A percentile compares a stretch with the other conserved stretches of the same genome.
These are phyloP conservation scores for Leccinum boreale DNA, from an alignment of 768 basidiomycete species.

Conservation along the genomic window DNA sequence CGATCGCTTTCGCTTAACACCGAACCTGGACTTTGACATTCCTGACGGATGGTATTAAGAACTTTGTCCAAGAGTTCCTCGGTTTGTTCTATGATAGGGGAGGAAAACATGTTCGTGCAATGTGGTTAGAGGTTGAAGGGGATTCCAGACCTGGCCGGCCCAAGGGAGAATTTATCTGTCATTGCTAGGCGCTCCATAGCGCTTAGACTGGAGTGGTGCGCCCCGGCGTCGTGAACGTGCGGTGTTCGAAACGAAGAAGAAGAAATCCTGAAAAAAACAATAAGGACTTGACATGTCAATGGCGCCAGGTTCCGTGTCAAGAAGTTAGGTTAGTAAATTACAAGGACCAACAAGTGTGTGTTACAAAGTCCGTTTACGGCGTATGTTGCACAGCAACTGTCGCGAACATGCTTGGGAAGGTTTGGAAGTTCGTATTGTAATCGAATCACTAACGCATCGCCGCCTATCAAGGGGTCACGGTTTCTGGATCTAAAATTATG, in stretches of 20 bases:
- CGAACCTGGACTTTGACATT: neutral
- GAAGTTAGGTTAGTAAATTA: too few species aligned
- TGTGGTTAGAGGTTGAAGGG: neutral
- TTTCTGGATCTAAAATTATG: too few species aligned
- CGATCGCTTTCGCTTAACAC: slow-evolving; percentile 6
- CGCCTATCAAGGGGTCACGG: too few species aligned
- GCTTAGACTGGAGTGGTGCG: neutral
- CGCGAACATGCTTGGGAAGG: too few species aligned
- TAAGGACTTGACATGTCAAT: neutral
- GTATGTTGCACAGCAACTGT: too few species aligned
- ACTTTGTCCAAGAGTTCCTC: neutral
- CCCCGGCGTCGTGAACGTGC: neutral
- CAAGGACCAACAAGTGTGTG: neutral
- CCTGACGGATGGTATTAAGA: neutral
- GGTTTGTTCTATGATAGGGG: neutral
- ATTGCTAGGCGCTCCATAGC: neutral
- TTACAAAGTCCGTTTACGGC: too few species aligned
- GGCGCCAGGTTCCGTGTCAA: too few species aligned
- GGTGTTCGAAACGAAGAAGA: neutral
- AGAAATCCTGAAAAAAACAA: neutral
- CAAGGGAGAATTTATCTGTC: slow-evolving; percentile 12
- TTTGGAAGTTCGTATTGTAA: too few species aligned
- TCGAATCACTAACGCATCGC: too few species aligned
- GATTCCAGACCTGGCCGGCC: neutral
- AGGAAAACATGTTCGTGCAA: slow-evolving; percentile 6